Evolutionary conservation across 169 alveolate species (phyloP), one percentile per base, ranked within the genome.

Genomic region (Plasmodium gonderi): DNA sequence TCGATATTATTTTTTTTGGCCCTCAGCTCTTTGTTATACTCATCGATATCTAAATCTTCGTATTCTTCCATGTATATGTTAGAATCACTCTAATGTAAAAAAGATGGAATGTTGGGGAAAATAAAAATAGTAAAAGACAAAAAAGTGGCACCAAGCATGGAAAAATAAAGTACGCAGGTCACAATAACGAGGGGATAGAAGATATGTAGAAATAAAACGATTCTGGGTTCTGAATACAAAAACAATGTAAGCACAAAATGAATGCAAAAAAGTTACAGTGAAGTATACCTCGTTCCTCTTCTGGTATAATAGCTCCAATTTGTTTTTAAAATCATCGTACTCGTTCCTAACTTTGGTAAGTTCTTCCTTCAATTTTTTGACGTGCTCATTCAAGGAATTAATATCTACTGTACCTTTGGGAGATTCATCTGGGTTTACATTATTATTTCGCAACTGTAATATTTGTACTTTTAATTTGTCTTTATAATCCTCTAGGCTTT

Each of bases 51-150:
- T 38, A 60, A 26, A 36, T 85, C 92, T 72, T 85, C 92, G 49
- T 85, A 85, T 23, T 85, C 92, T 51, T 85, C 85, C 92, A 85
- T 85, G 80, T 74, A 85, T 17, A 85, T 85, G 51, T 60, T 85
- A 23, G 92, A 51, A 45, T 85, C 92, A 76, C 47, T 74, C 92
- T 85, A 38, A 20, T 20, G 64, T 8, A 65, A 1, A 8, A 12
- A 17, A 60, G 65, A 23, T 20, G 54, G 17, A 45, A 12, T 2
- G n/a, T n/a, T n/a, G 20, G 29, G 23, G 17, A n/a, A 81, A 65
- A 60, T 60, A 6, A 64, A 3, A 47, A 1, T 40, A 44, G 3
- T 12, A 44, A 67, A 38, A 31, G 17, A 3, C 40, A 6, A 20
- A 20, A 40, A 11, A 29, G 38, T 17, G n/a, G 23, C 38, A 60